Evolutionary conservation across 768 basidiomycete species (phyloP), one percentile per base, ranked within the genome.

Genomic region (Rhodosporidiobolus sp.): DNA sequence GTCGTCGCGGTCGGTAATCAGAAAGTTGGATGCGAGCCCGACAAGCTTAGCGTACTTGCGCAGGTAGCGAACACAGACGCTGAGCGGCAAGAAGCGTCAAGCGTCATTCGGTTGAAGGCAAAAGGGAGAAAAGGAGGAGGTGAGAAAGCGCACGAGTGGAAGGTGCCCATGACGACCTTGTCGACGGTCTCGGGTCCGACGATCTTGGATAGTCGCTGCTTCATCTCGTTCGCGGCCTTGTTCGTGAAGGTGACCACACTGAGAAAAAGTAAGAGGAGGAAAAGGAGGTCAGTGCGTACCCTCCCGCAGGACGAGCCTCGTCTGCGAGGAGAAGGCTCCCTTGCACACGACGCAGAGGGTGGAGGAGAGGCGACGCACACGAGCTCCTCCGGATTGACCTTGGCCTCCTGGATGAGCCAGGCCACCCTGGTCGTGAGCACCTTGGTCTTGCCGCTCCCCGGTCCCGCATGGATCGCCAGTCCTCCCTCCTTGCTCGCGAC

Each of bases 211-310:
- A 95, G 82, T 7, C 92, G 85, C 62, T 86, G 84, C 63, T 86
- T 85, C 91, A 94, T 92, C 82, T 94, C 92, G 70, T 87, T 88
- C 1, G 92, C 91, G 24, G 92, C 91, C 80, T 77, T 75, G 72
- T 77, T 74, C 17, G 92, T 93, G 80, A 94, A 95, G 1, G 87
- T 95, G 19, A 94, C 80, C 30, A 77, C 74, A 22, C 76, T 72
- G 54, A 5, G 34, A 16, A 22, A 26, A 17, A 14, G 19, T 0
- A 30, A 17, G 28, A 53, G 11, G 28, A 24, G 30, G 50, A 16
- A 3, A 38, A 32, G 28, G n/a, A 5, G 34, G 45, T 56, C 26
- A 55, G 17, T 20, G 30, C 55, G 9, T 5, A 8, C 7, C 24
- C 59, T 43, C 32, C 53, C 7, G 9, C 3, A 26, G 4, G 28